Conservation (phyloP, 2,329 filamentous ascomycete species). For the Penicillium griseofulvum region DNA sequence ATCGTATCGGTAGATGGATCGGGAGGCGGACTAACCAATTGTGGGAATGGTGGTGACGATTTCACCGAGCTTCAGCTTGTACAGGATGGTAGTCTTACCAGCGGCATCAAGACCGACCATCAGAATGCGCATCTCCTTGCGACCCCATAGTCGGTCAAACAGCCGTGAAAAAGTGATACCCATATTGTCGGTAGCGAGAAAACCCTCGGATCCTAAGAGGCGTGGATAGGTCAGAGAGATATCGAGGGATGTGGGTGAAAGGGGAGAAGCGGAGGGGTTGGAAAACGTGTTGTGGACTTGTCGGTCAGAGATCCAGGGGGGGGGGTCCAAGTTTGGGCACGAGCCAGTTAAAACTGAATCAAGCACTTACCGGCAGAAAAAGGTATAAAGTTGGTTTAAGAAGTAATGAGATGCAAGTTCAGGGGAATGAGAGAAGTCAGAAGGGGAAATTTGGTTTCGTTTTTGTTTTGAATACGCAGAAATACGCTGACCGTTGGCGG, state of each 20-base stretch:
- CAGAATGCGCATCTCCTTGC: slow-evolving; percentile 99
- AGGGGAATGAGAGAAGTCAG: slow-evolving; percentile 12
- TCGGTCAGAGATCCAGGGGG: slow-evolving; percentile 12
- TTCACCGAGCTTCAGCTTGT: slow-evolving; percentile 99
- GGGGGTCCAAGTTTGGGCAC: neutral
- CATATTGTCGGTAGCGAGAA: slow-evolving; percentile 63
- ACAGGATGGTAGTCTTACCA: slow-evolving; percentile 99
- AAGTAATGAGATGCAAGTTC: slow-evolving; percentile 12
- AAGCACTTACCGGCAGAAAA: slow-evolving; percentile 13
- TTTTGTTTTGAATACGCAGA: slow-evolving; percentile 36
- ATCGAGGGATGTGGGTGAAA: slow-evolving; percentile 11
- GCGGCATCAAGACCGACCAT: slow-evolving; percentile 99
- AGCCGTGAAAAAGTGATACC: slow-evolving; percentile 97
- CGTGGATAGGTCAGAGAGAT: slow-evolving; percentile 9
- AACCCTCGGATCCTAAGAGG: slow-evolving; percentile 12
- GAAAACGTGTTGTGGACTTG: slow-evolving; percentile 28
- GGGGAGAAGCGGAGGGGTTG: slow-evolving; percentile 15
- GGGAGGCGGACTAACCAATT: slow-evolving; percentile 66
- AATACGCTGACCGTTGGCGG: slow-evolving; percentile 36
- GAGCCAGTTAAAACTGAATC: neutral
- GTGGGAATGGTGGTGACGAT: slow-evolving; percentile 99
- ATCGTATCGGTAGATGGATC: neutral
- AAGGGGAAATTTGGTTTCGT: slow-evolving; percentile 18
- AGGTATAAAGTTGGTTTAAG: neutral
- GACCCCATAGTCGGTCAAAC: slow-evolving; percentile 94